Evolutionary conservation across 257 asterid genomes (phyloP).

Genomic region (Ilex aquifolium): DNA sequence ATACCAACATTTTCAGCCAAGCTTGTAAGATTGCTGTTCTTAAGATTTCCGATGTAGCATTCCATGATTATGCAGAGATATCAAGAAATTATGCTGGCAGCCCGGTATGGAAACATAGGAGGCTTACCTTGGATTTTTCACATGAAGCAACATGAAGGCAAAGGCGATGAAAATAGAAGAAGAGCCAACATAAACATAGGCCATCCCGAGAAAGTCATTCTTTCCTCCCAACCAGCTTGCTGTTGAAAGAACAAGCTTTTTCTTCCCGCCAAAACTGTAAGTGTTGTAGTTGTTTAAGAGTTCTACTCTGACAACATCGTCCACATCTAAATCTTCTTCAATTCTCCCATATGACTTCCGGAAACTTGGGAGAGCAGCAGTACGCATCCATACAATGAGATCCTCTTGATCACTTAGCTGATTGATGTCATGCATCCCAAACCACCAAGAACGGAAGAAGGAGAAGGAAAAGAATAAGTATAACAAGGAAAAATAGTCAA

Average conservation of each 20-base stretch:
- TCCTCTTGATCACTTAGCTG: slow-evolving; percentile 76
- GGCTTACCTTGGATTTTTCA: slow-evolving; percentile 56
- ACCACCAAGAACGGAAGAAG: slow-evolving; percentile 4
- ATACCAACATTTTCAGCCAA: not conserved
- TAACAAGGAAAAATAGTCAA: slow-evolving; percentile 6
- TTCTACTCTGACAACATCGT: slow-evolving; percentile 38
- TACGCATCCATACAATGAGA: slow-evolving; percentile 81
- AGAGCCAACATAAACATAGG: slow-evolving; percentile 48
- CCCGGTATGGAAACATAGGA: too few relatives aligned
- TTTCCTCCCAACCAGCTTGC: slow-evolving; percentile 69
- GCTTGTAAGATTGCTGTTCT: not conserved
- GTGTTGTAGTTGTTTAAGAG: slow-evolving; percentile 70
- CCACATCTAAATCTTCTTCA: slow-evolving; percentile 57
- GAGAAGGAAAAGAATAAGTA: slow-evolving; percentile 5
- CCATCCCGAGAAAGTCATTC: slow-evolving; percentile 58
- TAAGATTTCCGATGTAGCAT: not conserved
- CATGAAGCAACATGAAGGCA: slow-evolving; percentile 50
- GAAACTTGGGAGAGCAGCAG: slow-evolving; percentile 65
- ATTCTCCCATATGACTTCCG: slow-evolving; percentile 70
- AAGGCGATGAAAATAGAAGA: slow-evolving; percentile 40
- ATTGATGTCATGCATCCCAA: slow-evolving; percentile 22
- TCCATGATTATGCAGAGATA: not conserved
- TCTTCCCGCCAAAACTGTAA: slow-evolving; percentile 68
- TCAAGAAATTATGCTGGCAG: slow-evolving; percentile 4
- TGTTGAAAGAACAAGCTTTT: slow-evolving; percentile 66